Evolutionary conservation across 768 basidiomycete species (phyloP), one percentile per base, ranked within the genome.

Genomic region (Strobilomyces dryophilus): DNA sequence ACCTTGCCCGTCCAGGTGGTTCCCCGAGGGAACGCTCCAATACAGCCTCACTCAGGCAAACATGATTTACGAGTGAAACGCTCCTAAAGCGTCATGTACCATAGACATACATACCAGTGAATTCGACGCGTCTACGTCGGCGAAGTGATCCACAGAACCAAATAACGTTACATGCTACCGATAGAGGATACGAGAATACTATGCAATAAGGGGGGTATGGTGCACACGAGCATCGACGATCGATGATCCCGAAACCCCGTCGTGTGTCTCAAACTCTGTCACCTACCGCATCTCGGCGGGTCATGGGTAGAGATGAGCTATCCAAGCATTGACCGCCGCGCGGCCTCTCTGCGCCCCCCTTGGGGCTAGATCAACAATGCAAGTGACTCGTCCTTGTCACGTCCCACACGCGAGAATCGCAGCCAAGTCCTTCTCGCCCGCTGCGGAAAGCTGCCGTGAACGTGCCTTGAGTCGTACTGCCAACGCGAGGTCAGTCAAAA

Each of bases 391-490:
- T 51, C 43, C 39, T 36, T 45, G 40, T 66, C 57, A 69, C 51
- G 64, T 59, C 47, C 62, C 71, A 21, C 66, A 66, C 0, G 75
- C 73, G 32, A 95, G 74, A 52, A 95, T 79, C 43, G 75, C 67
- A 4, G 85, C 89, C 58, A 98, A 76, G 58, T 95, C 95, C 63
- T 82, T 87, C 72, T 97, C 92, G 66, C 83, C 84, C 9, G 89
- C 89, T 34, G 90, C 91, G 47, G 87, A 80, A 32, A 98, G 76
- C 56, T 93, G 88, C 61, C 91, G 79, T 12, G 92, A 85, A 17
- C 92, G 84, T 15, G 95, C 91, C 68, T 95, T 95, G 56, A 98
- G 74, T 15, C 95, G 89, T 59, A 98, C 90, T 92, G 43, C n/a
- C 5, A n/a, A 49, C n/a, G 32, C 39, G 43, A 53, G 41, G 49